A percentile compares a stretch with the other conserved stretches of the same genome.
Evolutionary conservation across 2,329 filamentous ascomycete species (phyloP).

Genomic region (Microdochium paspali): DNA sequence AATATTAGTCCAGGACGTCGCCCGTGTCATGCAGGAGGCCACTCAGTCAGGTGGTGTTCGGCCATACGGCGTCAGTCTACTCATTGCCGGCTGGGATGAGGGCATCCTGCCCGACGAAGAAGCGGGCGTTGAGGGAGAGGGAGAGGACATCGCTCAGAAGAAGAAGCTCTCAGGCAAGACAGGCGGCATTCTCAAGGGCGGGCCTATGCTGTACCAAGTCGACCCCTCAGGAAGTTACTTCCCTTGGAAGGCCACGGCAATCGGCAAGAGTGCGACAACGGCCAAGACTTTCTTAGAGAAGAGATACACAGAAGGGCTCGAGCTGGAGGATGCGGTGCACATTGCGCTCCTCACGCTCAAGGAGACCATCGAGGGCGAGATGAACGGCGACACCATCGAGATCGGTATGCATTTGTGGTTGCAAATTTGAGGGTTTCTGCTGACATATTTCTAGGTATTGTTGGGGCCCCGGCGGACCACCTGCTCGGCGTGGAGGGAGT

Average conservation of each 20-base stretch:
- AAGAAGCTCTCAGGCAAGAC: slow-evolving; percentile 79
- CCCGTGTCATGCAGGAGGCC: slow-evolving; percentile 96
- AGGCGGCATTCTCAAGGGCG: slow-evolving; percentile 88
- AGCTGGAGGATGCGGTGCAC: slow-evolving; percentile 96
- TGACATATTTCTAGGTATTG: slow-evolving; percentile 58
- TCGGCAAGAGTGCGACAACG: slow-evolving; percentile 95
- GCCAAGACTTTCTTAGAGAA: slow-evolving; percentile 99
- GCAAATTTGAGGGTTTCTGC: slow-evolving; percentile 6
- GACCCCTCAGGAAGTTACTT: slow-evolving; percentile 99
- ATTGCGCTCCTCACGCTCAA: slow-evolving; percentile 96
- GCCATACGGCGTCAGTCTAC: slow-evolving; percentile 89
- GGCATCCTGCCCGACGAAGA: slow-evolving; percentile 81
- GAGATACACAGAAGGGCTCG: slow-evolving; percentile 92
- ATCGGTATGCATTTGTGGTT: slow-evolving; percentile 56
- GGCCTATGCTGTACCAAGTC: slow-evolving; percentile 96
- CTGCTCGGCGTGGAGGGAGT: slow-evolving; percentile 86
- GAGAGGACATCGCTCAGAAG: slow-evolving; percentile 45
- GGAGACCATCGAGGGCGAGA: slow-evolving; percentile 98
- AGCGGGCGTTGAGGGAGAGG: slow-evolving; percentile 47
- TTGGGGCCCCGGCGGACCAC: slow-evolving; percentile 88
- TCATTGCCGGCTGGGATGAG: slow-evolving; percentile 97
- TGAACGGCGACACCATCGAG: slow-evolving; percentile 98
- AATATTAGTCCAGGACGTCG: slow-evolving; percentile 98
- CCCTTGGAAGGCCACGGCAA: slow-evolving; percentile 98
- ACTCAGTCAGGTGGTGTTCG: slow-evolving; percentile 96